Percentiles rank a stretch among this genome's conserved stretches.
Evolutionary conservation across 352 stramenopile genomes (phyloP).

Genomic region (Pythium folliculosum): DNA sequence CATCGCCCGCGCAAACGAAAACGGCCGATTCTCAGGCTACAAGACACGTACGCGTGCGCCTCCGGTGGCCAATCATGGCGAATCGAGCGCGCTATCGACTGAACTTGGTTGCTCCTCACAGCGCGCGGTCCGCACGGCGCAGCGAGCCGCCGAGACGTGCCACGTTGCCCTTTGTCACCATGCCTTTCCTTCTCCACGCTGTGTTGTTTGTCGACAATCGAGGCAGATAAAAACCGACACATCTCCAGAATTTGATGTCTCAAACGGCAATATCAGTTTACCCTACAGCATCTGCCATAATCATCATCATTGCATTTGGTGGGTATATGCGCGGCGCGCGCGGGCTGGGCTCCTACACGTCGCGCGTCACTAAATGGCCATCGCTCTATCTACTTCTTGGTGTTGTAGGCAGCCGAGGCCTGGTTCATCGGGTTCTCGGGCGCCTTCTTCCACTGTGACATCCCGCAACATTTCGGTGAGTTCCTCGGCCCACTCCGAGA

Average conservation of each 20-base stretch:
- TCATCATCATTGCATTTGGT: background rate
- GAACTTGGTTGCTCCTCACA: background rate
- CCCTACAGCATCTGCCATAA: background rate
- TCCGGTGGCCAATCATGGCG: conserved; percentile 54
- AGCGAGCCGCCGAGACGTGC: background rate
- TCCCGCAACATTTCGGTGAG: too few relatives aligned
- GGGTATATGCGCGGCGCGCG: too few relatives aligned
- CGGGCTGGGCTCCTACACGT: too few relatives aligned
- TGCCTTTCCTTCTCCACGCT: too few relatives aligned
- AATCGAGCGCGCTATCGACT: background rate
- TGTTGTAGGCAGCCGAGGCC: conserved; percentile 71
- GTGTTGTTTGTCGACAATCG: too few relatives aligned
- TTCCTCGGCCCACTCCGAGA: too few relatives aligned
- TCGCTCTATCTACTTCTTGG: conserved; percentile 58
- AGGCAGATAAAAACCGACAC: background rate
- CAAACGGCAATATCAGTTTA: background rate
- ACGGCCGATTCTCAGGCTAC: background rate
- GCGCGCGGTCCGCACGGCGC: background rate
- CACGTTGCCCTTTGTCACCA: background rate
- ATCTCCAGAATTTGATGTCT: background rate
- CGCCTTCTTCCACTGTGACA: conserved; percentile 67
- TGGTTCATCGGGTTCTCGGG: conserved; percentile 82
- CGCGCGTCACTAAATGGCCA: too few relatives aligned
- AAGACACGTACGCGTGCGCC: conserved; percentile 50
- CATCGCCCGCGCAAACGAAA: background rate